These are phyloP conservation scores for Termitomyces sp. DNA, from an alignment of 768 basidiomycete species.

Conservation along the genomic window DNA sequence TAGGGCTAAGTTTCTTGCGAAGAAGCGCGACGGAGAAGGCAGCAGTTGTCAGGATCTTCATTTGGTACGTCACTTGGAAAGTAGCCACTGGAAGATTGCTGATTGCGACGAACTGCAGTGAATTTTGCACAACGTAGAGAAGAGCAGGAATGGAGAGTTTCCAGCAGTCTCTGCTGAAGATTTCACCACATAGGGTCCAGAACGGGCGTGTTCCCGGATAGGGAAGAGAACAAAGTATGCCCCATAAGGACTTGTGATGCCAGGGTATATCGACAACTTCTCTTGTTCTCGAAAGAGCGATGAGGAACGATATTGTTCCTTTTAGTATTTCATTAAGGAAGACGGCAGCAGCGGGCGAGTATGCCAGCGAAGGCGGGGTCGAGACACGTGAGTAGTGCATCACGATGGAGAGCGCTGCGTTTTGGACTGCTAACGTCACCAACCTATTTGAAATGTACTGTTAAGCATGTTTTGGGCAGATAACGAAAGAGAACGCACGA, in stretches of 20 bases:
- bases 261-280: slow-evolving; percentile 37
- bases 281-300: slow-evolving; percentile 63
- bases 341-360: slow-evolving; percentile 93
- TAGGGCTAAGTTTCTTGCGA: slow-evolving; percentile 63
- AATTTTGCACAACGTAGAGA: slow-evolving; percentile 95
- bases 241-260: slow-evolving; percentile 37
- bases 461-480: slow-evolving; percentile 5
- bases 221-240: slow-evolving; percentile 30
- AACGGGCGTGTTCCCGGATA: slow-evolving; percentile 49
- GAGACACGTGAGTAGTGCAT: slow-evolving; percentile 99
- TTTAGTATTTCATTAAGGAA: slow-evolving; percentile 94
- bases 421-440: slow-evolving; percentile 89
- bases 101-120: slow-evolving; percentile 95
- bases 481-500: slow-evolving; percentile 48
- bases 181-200: slow-evolving; percentile 57
- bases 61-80: slow-evolving; percentile 97
- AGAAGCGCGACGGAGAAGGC: slow-evolving; percentile 86
- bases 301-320: slow-evolving; percentile 84
- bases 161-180: slow-evolving; percentile 95
- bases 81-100: slow-evolving; percentile 94
- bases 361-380: slow-evolving; percentile 69
- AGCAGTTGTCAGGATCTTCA: slow-evolving; percentile 97
- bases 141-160: slow-evolving; percentile 96
- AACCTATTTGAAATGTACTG: slow-evolving; percentile 38
- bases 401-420: slow-evolving; percentile 91